Conservation (phyloP, 1,284 basidiomycete genomes). For the Irpex sp. region DNA sequence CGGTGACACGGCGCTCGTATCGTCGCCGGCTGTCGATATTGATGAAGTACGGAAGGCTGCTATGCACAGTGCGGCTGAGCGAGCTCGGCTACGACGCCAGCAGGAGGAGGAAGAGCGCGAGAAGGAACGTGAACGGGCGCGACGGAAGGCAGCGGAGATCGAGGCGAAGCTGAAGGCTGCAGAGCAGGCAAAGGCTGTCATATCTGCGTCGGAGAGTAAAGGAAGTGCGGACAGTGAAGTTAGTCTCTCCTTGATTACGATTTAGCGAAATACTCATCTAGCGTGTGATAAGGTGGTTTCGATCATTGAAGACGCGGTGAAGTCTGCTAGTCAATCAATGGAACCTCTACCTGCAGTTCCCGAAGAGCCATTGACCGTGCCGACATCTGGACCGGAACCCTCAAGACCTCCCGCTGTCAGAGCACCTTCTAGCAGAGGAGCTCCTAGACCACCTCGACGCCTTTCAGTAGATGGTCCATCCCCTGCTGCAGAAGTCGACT, state of each 20-base stretch:
- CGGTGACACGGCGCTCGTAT: constrained; percentile 18
- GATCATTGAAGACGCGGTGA: constrained; percentile 45
- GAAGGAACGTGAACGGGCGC: constrained; percentile 80
- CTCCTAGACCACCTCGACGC: constrained; percentile 20
- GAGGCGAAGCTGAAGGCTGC: constrained; percentile 67
- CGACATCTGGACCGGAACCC: neutral
- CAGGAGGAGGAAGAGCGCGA: constrained; percentile 86
- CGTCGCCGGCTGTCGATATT: constrained; percentile 48
- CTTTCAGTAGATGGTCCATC: constrained; percentile 23
- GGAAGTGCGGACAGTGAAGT: constrained; percentile 22
- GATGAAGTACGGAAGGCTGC: constrained; percentile 76
- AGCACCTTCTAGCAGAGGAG: constrained; percentile 31
- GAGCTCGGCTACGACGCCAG: constrained; percentile 75
- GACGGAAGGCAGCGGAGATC: constrained; percentile 81
- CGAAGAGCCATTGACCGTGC: neutral
- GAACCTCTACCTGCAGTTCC: neutral
- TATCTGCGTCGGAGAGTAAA: neutral
- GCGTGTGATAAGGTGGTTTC: constrained; percentile 29
- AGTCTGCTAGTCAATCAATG: constrained; percentile 25
- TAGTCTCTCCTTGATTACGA: neutral
- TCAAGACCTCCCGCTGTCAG: constrained; percentile 17
- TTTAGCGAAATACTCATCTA: neutral
- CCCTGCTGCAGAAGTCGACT: constrained; percentile 41
- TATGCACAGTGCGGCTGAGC: constrained; percentile 89
- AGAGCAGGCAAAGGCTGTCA: constrained; percentile 32